Evolutionary conservation across 2,329 filamentous ascomycete genomes (phyloP).

Genomic region (Ophiocordyceps unilateralis): DNA sequence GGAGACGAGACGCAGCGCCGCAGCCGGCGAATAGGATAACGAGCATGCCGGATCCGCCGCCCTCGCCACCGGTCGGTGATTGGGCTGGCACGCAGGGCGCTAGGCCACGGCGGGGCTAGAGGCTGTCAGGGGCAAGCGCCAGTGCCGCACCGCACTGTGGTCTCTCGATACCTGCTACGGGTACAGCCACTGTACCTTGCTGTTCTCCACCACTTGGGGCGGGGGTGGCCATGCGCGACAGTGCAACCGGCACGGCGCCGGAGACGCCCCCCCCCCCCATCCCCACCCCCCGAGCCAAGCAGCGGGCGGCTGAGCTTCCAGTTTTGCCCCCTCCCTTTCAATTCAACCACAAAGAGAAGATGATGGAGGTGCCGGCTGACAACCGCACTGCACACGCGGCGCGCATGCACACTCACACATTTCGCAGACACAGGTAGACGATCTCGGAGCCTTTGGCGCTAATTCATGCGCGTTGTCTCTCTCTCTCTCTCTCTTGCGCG

Average conservation of each 20-base stretch:
- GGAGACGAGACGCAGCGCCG: slow-evolving; percentile 1
- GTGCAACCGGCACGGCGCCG: slow-evolving; percentile 3
- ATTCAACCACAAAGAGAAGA: too few species aligned
- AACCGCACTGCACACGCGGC: too few species aligned
- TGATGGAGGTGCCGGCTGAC: too few species aligned
- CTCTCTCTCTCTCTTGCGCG: too few species aligned
- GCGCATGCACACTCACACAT: too few species aligned
- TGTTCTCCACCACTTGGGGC: slow-evolving; percentile 2
- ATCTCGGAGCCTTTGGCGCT: too few species aligned
- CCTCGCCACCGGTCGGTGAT: slow-evolving; percentile 17
- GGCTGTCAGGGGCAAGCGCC: slow-evolving; percentile 4
- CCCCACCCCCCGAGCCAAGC: too few species aligned
- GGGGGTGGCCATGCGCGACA: slow-evolving; percentile 10
- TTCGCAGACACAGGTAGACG: too few species aligned
- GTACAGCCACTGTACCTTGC: not conserved
- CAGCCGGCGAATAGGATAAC: slow-evolving; percentile 13
- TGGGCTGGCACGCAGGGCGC: slow-evolving; percentile 10
- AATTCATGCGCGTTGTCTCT: too few species aligned
- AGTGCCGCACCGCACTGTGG: slow-evolving; percentile 8
- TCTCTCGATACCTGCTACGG: too few species aligned
- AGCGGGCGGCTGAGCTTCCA: not conserved
- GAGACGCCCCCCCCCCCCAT: not conserved
- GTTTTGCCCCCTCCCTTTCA: not conserved
- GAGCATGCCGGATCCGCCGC: slow-evolving; percentile 9
- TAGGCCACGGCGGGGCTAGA: slow-evolving; percentile 8